A percentile compares a stretch with the other conserved stretches of the same genome.
Evolutionary conservation across 2,329 filamentous ascomycete genomes (phyloP).

Genomic region (Aspergillus felis): DNA sequence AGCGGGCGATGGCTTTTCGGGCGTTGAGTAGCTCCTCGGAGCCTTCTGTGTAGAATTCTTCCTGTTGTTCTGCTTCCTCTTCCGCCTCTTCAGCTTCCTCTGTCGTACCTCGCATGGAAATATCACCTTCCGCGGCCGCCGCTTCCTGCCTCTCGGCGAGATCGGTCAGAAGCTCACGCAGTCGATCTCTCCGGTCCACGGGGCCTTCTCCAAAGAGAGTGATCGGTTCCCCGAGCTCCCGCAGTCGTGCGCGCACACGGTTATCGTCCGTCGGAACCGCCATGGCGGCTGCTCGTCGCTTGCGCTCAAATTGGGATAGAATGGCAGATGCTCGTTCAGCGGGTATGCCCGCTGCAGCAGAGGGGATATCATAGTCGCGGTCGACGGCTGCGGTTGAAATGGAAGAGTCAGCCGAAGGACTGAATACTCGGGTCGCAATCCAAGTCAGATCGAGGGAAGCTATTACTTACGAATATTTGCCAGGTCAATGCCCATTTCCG

Average conservation of each 20-base stretch:
- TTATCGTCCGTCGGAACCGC: conserved; percentile 92
- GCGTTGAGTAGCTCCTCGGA: conserved; percentile 69
- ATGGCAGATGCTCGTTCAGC: conserved; percentile 82
- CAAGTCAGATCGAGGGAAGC: conserved; percentile 3
- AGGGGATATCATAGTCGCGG: conserved; percentile 77
- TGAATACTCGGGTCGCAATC: neutral
- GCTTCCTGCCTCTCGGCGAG: conserved; percentile 61
- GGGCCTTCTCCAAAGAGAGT: conserved; percentile 91
- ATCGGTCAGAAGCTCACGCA: conserved; percentile 75
- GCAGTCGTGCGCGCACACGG: conserved; percentile 73
- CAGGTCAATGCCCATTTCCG: conserved; percentile 58
- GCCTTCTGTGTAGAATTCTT: conserved; percentile 93
- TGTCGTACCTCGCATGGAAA: conserved; percentile 52
- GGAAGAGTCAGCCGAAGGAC: neutral
- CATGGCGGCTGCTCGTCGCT: conserved; percentile 81
- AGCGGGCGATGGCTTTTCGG: conserved; percentile 73
- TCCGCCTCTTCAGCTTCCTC: conserved; percentile 49
- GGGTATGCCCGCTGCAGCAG: conserved; percentile 61
- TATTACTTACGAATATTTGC: conserved; percentile 58
- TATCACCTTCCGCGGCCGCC: conserved; percentile 44
- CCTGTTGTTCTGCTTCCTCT: conserved; percentile 70
- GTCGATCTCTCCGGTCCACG: conserved; percentile 76
- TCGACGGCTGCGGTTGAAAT: conserved; percentile 55
- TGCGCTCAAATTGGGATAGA: conserved; percentile 83
- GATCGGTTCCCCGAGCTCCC: conserved; percentile 86